Conservation (phyloP, 768 basidiomycete species). For the Russula lepida region DNA sequence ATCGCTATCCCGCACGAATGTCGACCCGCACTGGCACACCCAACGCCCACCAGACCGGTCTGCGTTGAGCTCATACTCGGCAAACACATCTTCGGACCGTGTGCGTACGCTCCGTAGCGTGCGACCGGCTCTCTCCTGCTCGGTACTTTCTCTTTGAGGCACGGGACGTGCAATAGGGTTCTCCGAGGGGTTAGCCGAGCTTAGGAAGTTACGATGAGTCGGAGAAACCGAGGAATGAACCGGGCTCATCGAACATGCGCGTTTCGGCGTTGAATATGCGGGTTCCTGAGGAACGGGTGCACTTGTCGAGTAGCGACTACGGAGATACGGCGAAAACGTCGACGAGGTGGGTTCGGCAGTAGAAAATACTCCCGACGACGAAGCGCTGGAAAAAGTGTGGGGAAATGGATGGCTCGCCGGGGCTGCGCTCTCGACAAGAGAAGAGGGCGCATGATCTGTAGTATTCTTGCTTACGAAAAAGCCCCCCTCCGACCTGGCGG, state of each 20-base stretch:
- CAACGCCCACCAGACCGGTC: conserved; percentile 2
- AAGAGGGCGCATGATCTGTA: not conserved
- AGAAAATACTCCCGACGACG: not conserved
- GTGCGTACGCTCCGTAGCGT: conserved; percentile 13
- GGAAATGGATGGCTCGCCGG: not conserved
- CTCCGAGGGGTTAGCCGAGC: not conserved
- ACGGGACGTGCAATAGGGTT: not conserved
- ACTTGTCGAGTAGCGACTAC: not conserved
- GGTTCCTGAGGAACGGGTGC: not conserved
- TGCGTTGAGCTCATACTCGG: not conserved
- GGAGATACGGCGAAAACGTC: not conserved
- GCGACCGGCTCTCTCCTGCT: not conserved
- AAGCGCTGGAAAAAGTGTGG: not conserved
- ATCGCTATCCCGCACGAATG: conserved; percentile 15
- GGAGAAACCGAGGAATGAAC: not conserved
- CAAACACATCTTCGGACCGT: conserved; percentile 7
- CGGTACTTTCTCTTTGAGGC: not conserved
- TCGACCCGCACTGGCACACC: conserved; percentile 14
- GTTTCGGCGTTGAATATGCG: not conserved
- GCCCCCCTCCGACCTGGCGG: not conserved
- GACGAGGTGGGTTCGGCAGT: not conserved
- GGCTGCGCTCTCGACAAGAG: not conserved
- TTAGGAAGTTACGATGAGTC: not conserved
- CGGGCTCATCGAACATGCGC: not conserved
- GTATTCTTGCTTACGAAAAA: not conserved